These are phyloP conservation scores for Cicer cuneatum DNA, from an alignment of 306 rosid genomes.

Conservation along the genomic window DNA sequence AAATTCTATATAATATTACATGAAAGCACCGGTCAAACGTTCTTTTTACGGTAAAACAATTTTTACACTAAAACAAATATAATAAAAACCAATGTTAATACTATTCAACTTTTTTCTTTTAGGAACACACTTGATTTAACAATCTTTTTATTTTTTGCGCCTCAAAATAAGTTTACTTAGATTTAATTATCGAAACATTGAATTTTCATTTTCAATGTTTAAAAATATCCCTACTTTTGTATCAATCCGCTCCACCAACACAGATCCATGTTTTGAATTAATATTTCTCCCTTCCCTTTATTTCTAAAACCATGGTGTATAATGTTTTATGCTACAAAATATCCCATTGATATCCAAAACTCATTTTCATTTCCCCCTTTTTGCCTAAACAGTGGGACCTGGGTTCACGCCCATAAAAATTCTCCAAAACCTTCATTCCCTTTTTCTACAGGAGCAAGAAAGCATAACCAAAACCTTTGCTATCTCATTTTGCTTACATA, in stretches of 20 bases:
- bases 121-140: not conserved
- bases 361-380: slow-evolving; percentile 12
- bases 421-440: slow-evolving; percentile 19
- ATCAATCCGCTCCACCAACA: slow-evolving; percentile 30
- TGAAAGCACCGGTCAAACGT: too few relatives aligned
- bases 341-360: slow-evolving; percentile 32
- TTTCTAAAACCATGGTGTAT: slow-evolving; percentile 42
- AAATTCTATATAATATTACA: too few relatives aligned
- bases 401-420: slow-evolving; percentile 4
- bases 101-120: not conserved
- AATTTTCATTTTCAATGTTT: slow-evolving; percentile 39
- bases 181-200: slow-evolving; percentile 15
- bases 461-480: slow-evolving; percentile 26
- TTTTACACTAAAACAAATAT: too few relatives aligned
- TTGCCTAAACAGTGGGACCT: slow-evolving; percentile 41
- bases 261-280: slow-evolving; percentile 11
- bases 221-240: slow-evolving; percentile 34
- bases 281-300: slow-evolving; percentile 9
- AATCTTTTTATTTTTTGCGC: slow-evolving; percentile 9
- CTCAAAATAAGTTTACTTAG: slow-evolving; percentile 18
- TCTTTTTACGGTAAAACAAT: too few relatives aligned
- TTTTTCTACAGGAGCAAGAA: slow-evolving; percentile 34
- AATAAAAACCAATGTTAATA: not conserved
- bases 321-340: slow-evolving; percentile 43
- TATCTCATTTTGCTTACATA: slow-evolving; percentile 39